A percentile compares a stretch with the other conserved stretches of the same genome.
phyloP scores from a whole-genome alignment of 2,329 filamentous ascomycete genomes.

The Achaetomium macrosporum region DNA sequence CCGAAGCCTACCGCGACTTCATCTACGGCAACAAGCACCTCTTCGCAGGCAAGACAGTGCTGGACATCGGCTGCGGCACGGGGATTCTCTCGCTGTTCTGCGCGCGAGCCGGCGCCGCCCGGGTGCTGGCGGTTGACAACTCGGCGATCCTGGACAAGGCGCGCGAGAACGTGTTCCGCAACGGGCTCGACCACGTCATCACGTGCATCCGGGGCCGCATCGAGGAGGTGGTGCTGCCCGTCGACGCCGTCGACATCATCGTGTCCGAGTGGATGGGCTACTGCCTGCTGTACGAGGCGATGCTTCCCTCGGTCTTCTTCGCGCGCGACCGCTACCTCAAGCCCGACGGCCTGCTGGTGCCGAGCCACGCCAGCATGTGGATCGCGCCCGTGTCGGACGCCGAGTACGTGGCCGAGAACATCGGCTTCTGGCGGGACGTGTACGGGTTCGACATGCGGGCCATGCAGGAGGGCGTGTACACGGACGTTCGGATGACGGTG shows the following conservation, averaged over 20 bases:
- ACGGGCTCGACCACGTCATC: slow-evolving; percentile 67
- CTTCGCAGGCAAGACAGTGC: slow-evolving; percentile 77
- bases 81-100: slow-evolving; percentile 94
- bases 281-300: slow-evolving; percentile 85
- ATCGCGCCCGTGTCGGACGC: slow-evolving; percentile 74
- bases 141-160: slow-evolving; percentile 86
- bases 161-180: slow-evolving; percentile 75
- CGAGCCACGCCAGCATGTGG: slow-evolving; percentile 77
- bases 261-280: slow-evolving; percentile 99
- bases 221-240: slow-evolving; percentile 75
- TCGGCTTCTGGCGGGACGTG: slow-evolving; percentile 83
- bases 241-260: slow-evolving; percentile 83
- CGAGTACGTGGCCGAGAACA: slow-evolving; percentile 70
- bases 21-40: slow-evolving; percentile 87
- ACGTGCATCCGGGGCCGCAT: slow-evolving; percentile 79
- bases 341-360: slow-evolving; percentile 75
- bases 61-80: slow-evolving; percentile 85
- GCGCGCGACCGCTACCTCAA: slow-evolving; percentile 82
- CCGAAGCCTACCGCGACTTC: slow-evolving; percentile 89
- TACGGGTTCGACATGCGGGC: slow-evolving; percentile 93
- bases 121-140: slow-evolving; percentile 87
- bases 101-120: slow-evolving; percentile 78
- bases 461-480: slow-evolving; percentile 77
- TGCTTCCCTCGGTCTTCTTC: slow-evolving; percentile 87
- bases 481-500: slow-evolving; percentile 73